Base-by-base conservation (phyloP, 2,329 filamentous ascomycete species). In the Rhexocercosporidium sp. region DNA sequence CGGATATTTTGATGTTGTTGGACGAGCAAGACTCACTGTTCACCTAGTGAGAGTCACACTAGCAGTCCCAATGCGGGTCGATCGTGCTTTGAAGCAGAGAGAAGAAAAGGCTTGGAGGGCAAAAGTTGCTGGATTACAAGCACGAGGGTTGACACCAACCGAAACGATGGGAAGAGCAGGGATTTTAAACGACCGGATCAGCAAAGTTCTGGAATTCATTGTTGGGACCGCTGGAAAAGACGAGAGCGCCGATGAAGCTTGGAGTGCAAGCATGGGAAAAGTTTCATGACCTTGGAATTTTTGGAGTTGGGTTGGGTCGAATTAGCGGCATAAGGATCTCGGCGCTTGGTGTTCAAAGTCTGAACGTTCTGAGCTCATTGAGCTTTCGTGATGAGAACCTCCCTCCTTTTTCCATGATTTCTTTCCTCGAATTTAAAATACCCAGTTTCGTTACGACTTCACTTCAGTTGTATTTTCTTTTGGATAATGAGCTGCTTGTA, bases 171-270 rank as follows among this genome's bases (percentile, higher is more conserved):
- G 72, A 53, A 68, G 70, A 64, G 75, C 75, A 11, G 78, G 77
- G 8, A 80, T 79, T 39, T 66, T 80, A 47, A 80, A 80, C 59
- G 79, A 81, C 56, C 73, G 76, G 59, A 76, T 81, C 39, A 78
- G 77, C 61, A 78, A 77, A 59, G 77, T 81, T 16, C 71, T 81
- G 41, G 78, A 80, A 66, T 78, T 81, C 68, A 77, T 81, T 64
- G 78, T 80, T 14, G 79, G 79, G 5, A 75, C 75, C 14, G 78
- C 78, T n/a, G 79, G 79, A n/a, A 77, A 76, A 51, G 79, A 81
- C 67, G 78, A 79, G 56, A 75, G 77, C 34, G 78, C 76, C 44
- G 78, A 80, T 70, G 75, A 77, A 63, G 76, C 73, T 34, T 78
- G 77, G 76, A 75, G 73, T 64, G 68, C 68, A 7, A 72, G 67